Evolutionary conservation across 352 stramenopile genomes (phyloP), one percentile per base, ranked within the genome.

Genomic region (Phytophthora idaei): DNA sequence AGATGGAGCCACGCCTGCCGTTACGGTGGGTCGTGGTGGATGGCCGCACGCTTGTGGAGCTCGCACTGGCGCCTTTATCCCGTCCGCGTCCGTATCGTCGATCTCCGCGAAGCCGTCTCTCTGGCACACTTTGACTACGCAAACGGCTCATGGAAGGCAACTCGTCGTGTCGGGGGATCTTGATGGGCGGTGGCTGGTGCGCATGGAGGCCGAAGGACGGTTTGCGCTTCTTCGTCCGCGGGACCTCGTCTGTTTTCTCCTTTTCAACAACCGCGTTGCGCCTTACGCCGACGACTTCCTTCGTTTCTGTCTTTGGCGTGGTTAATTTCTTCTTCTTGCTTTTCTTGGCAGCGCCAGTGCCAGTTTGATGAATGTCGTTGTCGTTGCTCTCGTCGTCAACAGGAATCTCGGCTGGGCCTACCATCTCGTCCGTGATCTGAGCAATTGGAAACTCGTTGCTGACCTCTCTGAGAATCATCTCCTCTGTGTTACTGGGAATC

Each of bases 1-100:
- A 88, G 46, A 92, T 92, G 27, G 81, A 90, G 42, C 81, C 81
- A 21, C 83, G 83, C 31, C 78, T 80, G 36, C 80, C 77, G 57
- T 78, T 86, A 48, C 76, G 73, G 6, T 84, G 77, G 57, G 76
- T 90, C 36, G 77, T 84, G 0, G 80, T 92, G 12, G 79, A 85
- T 34, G 83, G 81, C 6, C 79, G 70, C 51, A 78, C 69, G 17
- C 58, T 58, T 56, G 45, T 39, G 27, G 28, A 42, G 17, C 44
- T 57, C 9, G 36, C 27, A 12, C 53, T 42, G 6, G 21, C 46
- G 5, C 41, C 21, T 46, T 48, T 56, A 42, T 67, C 52, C 60
- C 66, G 61, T 41, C 57, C 59, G 61, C 77, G 25, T 48, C 51
- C 57, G 31, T 56, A 50, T 44, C 65, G 59, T 61, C 64, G 53